Conservation (phyloP, 2,329 filamentous ascomycete genomes). For the Xenoacremonium recifei region DNA sequence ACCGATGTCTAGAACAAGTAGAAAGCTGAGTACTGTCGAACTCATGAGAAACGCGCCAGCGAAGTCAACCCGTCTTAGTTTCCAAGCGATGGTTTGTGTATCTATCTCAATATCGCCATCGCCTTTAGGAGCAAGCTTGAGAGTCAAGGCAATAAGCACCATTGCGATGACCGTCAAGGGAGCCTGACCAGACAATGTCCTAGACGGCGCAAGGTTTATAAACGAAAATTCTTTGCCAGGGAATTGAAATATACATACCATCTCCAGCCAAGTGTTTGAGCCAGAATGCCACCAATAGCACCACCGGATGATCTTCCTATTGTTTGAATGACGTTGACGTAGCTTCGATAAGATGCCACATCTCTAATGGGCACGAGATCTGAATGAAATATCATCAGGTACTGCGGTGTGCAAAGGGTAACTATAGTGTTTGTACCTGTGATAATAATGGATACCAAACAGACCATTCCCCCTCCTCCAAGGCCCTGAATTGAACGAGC, state of each 20-base stretch:
- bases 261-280: conserved; percentile 10
- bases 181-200: conserved; percentile 2
- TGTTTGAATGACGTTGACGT: conserved; percentile 11
- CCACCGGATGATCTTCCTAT: conserved; percentile 7
- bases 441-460: conserved; percentile 4
- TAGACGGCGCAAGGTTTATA: neutral
- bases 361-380: conserved; percentile 10
- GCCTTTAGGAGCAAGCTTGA: neutral
- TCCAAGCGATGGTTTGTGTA: neutral
- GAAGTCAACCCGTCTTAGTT: conserved; percentile 3
- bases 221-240: too few species aligned
- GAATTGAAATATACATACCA: conserved; percentile 10
- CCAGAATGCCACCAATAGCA: conserved; percentile 7
- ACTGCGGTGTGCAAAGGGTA: too few species aligned
- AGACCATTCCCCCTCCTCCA: conserved; percentile 8
- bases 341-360: conserved; percentile 10
- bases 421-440: too few species aligned
- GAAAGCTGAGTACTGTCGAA: neutral
- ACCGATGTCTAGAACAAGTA: conserved; percentile 5
- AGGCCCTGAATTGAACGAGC: conserved; percentile 4
- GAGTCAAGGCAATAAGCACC: neutral
- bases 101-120: neutral
- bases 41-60: conserved; percentile 1
- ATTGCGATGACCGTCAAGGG: conserved; percentile 4
- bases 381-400: too few species aligned